Percentiles rank a stretch among this genome's conserved stretches.
Conservation (phyloP, 2,329 filamentous ascomycete species). For the Fusarium pininemorale region DNA sequence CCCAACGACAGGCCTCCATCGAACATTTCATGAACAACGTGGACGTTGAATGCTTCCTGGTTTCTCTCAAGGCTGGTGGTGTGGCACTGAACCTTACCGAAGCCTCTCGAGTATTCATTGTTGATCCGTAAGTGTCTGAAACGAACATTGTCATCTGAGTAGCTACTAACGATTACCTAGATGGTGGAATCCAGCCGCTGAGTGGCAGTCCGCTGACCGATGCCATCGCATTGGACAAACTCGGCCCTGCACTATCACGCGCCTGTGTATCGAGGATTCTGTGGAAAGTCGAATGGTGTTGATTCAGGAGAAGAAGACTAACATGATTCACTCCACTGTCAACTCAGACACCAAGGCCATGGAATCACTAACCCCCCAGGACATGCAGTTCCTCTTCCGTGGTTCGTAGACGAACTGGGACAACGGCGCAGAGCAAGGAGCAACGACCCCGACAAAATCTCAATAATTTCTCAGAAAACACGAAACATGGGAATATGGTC, state of each 20-base stretch:
- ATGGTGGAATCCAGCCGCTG: conserved; percentile 99
- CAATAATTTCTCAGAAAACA: not conserved
- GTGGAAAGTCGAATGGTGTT: conserved; percentile 96
- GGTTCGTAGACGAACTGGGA: conserved; percentile 57
- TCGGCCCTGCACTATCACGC: conserved; percentile 91
- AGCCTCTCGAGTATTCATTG: conserved; percentile 92
- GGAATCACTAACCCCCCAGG: conserved; percentile 88
- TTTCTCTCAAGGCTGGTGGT: conserved; percentile 94
- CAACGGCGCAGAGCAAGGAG: not conserved
- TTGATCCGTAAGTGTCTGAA: conserved; percentile 79
- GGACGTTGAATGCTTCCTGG: conserved; percentile 94
- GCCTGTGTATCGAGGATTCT: conserved; percentile 95
- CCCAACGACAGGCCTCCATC: conserved; percentile 91
- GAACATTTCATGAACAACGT: conserved; percentile 96
- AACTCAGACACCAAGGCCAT: conserved; percentile 91
- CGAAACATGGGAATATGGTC: not conserved
- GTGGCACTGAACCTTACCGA: conserved; percentile 96
- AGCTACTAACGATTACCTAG: conserved; percentile 55
- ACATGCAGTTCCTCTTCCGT: conserved; percentile 96
- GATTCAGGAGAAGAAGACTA: conserved; percentile 98
- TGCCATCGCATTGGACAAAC: conserved; percentile 96
- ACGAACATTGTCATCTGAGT: not conserved
- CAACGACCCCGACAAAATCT: no score
- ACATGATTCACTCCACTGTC: conserved; percentile 97
- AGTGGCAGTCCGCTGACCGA: conserved; percentile 96